Conservation (phyloP, 2,329 filamentous ascomycete genomes). For the Ascochyta pisi region DNA sequence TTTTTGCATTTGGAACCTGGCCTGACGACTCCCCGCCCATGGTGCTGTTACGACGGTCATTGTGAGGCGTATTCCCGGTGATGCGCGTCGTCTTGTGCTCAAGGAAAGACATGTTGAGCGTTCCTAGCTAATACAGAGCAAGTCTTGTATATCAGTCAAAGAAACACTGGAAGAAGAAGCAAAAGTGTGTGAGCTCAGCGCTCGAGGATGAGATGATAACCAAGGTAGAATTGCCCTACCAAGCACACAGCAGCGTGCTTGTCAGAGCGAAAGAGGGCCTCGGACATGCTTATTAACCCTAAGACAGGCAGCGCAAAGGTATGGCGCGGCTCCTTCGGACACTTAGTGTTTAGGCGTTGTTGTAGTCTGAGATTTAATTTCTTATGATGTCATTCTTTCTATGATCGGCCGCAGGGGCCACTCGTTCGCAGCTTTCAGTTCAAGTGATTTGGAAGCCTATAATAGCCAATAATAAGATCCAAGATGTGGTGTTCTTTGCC, state of each 20-base stretch:
- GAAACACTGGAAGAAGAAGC: neutral
- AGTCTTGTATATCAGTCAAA: neutral
- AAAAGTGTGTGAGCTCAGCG: neutral
- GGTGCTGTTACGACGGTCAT: constrained; percentile 27
- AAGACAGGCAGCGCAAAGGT: constrained; percentile 2
- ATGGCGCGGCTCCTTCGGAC: constrained; percentile 10
- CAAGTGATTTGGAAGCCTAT: neutral
- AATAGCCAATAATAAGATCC: neutral
- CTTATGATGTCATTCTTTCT: constrained; percentile 13
- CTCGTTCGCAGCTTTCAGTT: neutral
- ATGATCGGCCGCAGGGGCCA: neutral
- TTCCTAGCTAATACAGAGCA: neutral
- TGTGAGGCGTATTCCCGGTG: constrained; percentile 29
- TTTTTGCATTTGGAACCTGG: constrained; percentile 52
- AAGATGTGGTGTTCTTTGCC: no score
- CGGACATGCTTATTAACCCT: constrained; percentile 2
- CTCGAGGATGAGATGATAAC: neutral
- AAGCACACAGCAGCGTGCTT: constrained; percentile 22
- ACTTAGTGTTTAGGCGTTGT: constrained; percentile 8
- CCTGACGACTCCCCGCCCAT: constrained; percentile 27
- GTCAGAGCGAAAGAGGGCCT: neutral
- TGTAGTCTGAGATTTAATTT: constrained; percentile 4
- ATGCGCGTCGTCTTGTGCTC: constrained; percentile 39
- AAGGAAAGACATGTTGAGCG: constrained; percentile 34
- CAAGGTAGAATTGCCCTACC: neutral